Evolutionary conservation across 768 basidiomycete genomes (phyloP).

Genomic region (Rhodotorula babjevae): DNA sequence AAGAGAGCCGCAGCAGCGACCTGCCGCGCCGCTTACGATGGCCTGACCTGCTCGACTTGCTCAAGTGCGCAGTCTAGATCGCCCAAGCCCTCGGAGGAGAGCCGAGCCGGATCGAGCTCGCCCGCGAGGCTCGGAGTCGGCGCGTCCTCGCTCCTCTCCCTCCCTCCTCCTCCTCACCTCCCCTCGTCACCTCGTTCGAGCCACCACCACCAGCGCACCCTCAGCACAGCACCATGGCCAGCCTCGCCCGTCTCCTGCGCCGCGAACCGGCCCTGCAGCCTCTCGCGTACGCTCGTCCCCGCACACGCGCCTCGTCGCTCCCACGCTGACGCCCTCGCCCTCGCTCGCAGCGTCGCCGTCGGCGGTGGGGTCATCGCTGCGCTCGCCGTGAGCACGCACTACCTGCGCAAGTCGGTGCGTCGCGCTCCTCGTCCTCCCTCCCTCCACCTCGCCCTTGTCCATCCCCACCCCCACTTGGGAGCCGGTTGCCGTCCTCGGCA

Average conservation of each 20-base stretch:
- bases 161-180: neutral
- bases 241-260: neutral
- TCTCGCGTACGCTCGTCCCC: neutral
- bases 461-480: neutral
- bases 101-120: no score
- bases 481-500: no score
- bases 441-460: no score
- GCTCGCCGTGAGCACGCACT: neutral
- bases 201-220: no score
- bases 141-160: neutral
- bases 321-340: neutral
- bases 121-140: neutral
- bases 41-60: no score
- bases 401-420: neutral
- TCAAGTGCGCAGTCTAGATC: no score
- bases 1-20: no score
- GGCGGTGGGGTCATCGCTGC: neutral
- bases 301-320: neutral
- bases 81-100: no score
- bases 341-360: constrained; percentile 1
- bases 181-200: neutral
- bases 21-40: no score
- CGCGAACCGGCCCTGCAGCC: neutral
- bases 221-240: neutral
- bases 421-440: neutral